Conservation (phyloP, 805 yeast species). For the Ogataea paradorogensis region DNA sequence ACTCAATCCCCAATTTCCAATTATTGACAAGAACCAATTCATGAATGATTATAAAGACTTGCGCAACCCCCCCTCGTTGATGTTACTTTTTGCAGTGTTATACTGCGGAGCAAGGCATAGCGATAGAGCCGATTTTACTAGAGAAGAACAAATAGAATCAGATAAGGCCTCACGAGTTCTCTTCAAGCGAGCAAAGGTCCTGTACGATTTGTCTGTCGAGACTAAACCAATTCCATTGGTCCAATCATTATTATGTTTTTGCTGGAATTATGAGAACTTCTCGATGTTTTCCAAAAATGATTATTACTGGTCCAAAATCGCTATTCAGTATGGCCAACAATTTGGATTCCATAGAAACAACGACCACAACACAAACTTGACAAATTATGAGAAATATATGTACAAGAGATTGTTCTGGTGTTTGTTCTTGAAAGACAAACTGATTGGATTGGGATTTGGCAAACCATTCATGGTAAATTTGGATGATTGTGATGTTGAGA, state of each 20-base stretch:
- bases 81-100: conserved; percentile 61
- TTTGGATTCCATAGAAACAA: conserved; percentile 64
- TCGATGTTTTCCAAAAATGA: conserved; percentile 51
- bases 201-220: conserved; percentile 68
- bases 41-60: conserved; percentile 56
- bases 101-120: conserved; percentile 66
- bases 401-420: conserved; percentile 60
- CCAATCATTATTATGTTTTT: conserved; percentile 46
- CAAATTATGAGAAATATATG: conserved; percentile 24
- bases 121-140: conserved; percentile 49
- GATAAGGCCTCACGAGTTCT: conserved; percentile 33
- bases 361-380: conserved; percentile 10
- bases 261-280: conserved; percentile 24
- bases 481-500: conserved; percentile 74
- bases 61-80: conserved; percentile 57
- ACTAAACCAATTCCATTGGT: conserved; percentile 60
- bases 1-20: conserved; percentile 66
- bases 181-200: conserved; percentile 51
- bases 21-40: conserved; percentile 60
- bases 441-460: conserved; percentile 70
- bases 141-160: conserved; percentile 45
- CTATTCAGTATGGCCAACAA: conserved; percentile 70
- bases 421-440: conserved; percentile 65
- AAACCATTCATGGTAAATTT: conserved; percentile 66
- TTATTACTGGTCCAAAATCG: conserved; percentile 73